Base-by-base conservation (phyloP, 2,329 filamentous ascomycete species). In the Cercospora beticola region DNA sequence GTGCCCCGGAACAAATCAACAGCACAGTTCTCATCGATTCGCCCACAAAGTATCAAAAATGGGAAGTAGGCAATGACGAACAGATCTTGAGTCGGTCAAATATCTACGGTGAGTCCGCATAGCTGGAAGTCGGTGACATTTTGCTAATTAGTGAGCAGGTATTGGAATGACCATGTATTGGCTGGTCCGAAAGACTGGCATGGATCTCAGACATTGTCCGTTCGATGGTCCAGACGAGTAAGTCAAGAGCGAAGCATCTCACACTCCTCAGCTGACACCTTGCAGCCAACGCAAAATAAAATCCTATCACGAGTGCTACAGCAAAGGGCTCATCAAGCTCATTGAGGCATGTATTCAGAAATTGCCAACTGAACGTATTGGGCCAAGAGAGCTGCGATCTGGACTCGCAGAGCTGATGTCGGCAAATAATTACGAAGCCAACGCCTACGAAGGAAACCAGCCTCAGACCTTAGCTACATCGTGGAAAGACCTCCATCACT, bases 111-210 rank as follows among this genome's bases (percentile, higher is more conserved):
- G 26, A 12, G 23, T 26, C 16, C 59, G n/a, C 30, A 21, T n/a
- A n/a, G 8, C 21, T 23, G 7, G 9, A 30, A 7, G 4, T 62
- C 43, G 12, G 8, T n/a, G 16, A 14, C 21, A 7, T 28, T 21
- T 26, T 26, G 6, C 33, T 46, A 16, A 62, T 16, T 6, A 62
- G 18, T 7, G 21, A 18, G 18, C 23, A 49, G 59, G 59, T 36
- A 49, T 62, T 26, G 59, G 59, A 28, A 62, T 30, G 33, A 43
- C 59, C 18, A 62, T 62, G 36, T 62, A 62, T 26, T 26, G 23
- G 23, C 59, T 62, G 21, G 43, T 62, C 36, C 36, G 43, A 18
- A 16, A 16, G 33, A 8, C 23, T 16, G n/a, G 58, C 28, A 21
- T 33, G 23, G 6, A 28, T 28, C 16, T n/a, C 16, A 46, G 33